Evolutionary conservation across 108 stramenopile species (phyloP), one percentile per base, ranked within the genome.

Genomic region (Epithemia pelagica): DNA sequence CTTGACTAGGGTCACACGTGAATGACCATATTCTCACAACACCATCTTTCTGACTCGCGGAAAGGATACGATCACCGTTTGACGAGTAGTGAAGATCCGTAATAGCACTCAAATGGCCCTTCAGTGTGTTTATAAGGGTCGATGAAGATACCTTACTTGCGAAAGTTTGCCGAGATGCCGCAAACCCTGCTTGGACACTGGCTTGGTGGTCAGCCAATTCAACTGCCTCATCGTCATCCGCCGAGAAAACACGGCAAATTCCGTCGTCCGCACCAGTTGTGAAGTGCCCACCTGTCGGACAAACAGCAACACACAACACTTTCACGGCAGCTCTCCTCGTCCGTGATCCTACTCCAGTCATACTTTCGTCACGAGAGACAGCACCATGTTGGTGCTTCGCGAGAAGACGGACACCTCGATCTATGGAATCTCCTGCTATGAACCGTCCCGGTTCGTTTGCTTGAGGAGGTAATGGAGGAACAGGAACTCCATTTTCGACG

Each of bases 231-330:
- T 92, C 84, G 27, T 86, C 91, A 2, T 73, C 75, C 63, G 90
- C 92, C 52, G 71, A 69, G 89, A 85, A 97, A 29, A 97, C 75
- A 37, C 93, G 80, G 32, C 86, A 89, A 15, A 91, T 73, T 28
- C 91, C 96, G 75, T 97, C 96, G 68, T 91, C 89, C 3, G 87
- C 86, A 21, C 96, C 96, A 31, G 94, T 94, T 0, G 85, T 90
- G 65, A 97, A 87, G 58, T 90, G 84, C 15, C 87, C 82, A 27
- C 96, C 96, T 8, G 82, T 54, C 0, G 91, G 91, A 69, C 85
- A 84, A 30, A 90, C 57, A n/a, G 89, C 77, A n/a, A 97, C 75
- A 67, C 96, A 95, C 67, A 87, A 84, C 1, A 95, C 91, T 37
- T 89, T 88, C 29, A 94, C 82, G 2, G 74, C 65, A 33, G 82